Evolutionary conservation across 164 flowering plant species (phyloP), one percentile per base, ranked within the genome.

Genomic region (Chimonanthus praecox): DNA sequence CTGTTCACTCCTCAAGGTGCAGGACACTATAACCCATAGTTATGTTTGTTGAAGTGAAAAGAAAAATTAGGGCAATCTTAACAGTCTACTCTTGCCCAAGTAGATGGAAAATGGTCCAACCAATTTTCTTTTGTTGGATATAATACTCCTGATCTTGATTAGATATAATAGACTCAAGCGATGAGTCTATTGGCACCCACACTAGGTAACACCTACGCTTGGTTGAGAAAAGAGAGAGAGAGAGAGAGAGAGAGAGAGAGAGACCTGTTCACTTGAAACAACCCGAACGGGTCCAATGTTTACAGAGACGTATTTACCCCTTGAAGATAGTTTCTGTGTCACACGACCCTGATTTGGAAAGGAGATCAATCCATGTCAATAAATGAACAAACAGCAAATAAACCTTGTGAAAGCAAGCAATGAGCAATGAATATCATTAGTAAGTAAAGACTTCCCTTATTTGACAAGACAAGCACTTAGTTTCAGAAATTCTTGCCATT

Each of bases 231-330:
- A 48, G 64, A 49, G 44, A 61, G 67, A 64, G 69, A 74, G 73
- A 72, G 58, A 47, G 72, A 60, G 73, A 72, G 80, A 78, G 80
- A 74, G 79, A 78, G 83, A 75, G 85, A 74, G 82, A 84, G 50
- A 78, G 21, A 94, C 98, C 97, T 95, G 99, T 78, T 95, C 98
- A 75, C 98, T 89, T 48, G 99, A 95, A 71, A 86, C 71, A 58
- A 95, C 97, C 76, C 79, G 88, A 65, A 95, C 88, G 50, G 99
- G 99, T 72, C 97, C 99, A 75, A 95, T 95, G 77, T 95, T 95
- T 50, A 92, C 99, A 18, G 99, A 95, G 4, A 95, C 94, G 71
- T 95, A 95, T 80, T 95, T 95, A 47, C 99, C 99, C 68, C 96
- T 80, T 1, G 97, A 87, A 63, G 99, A 95, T 72, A 89, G 3